A percentile compares a stretch with the other conserved stretches of the same genome.
Conservation (phyloP, 805 yeast genomes). For the Candida oleophila region DNA sequence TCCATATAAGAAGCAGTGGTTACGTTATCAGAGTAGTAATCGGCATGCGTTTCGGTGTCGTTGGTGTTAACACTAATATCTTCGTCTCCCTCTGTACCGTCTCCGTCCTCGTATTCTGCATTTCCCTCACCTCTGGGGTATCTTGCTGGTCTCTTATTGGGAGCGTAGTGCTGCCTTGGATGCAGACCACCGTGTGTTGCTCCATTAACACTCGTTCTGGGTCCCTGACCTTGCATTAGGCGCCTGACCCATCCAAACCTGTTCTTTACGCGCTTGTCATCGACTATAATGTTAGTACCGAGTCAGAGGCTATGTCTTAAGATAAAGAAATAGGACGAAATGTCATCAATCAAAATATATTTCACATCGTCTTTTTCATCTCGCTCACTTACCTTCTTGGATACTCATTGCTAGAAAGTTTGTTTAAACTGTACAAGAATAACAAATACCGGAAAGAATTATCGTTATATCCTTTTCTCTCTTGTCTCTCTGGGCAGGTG, state of each 20-base stretch:
- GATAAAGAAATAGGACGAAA: background rate
- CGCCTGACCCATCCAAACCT: slow-evolving; percentile 42
- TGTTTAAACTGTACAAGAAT: background rate
- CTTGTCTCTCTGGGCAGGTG: background rate
- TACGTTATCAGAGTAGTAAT: slow-evolving; percentile 15
- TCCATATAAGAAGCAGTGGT: slow-evolving; percentile 23
- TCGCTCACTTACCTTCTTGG: slow-evolving; percentile 5
- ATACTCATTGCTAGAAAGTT: background rate
- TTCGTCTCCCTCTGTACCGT: background rate
- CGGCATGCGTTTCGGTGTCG: slow-evolving; percentile 5
- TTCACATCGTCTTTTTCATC: background rate
- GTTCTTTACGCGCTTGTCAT: slow-evolving; percentile 5
- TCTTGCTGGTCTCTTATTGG: slow-evolving; percentile 4
- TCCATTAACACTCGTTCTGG: background rate
- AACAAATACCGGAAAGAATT: no score
- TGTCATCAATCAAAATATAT: no score
- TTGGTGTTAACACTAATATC: slow-evolving; percentile 4
- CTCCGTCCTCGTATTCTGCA: slow-evolving; percentile 1
- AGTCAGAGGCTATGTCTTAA: no score
- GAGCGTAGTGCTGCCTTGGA: slow-evolving; percentile 2
- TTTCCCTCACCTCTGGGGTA: background rate
- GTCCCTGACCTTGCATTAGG: slow-evolving; percentile 34
- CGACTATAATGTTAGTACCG: background rate
- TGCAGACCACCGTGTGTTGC: background rate
- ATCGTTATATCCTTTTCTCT: no score